Percentiles rank a stretch among this genome's conserved stretches.
Evolutionary conservation across 2,329 filamentous ascomycete species (phyloP).

Genomic region (Aspergillus neotritici): DNA sequence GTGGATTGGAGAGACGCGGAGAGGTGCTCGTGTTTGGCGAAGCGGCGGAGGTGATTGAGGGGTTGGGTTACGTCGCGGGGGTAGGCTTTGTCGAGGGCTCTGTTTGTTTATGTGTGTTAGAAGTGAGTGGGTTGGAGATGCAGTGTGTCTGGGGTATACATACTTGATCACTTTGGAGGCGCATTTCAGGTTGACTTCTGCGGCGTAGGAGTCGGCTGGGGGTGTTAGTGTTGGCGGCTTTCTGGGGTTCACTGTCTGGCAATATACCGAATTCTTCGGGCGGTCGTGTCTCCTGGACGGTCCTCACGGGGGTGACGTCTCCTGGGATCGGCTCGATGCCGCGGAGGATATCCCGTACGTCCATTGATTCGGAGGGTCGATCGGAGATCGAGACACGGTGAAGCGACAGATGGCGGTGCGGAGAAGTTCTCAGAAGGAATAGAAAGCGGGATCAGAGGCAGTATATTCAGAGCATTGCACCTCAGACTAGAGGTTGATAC

Average conservation of each 20-base stretch:
- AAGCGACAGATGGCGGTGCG: background rate
- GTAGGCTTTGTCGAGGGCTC: constrained; percentile 36
- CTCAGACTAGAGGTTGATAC: background rate
- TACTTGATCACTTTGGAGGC: constrained; percentile 43
- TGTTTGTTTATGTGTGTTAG: constrained; percentile 10
- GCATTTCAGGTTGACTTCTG: constrained; percentile 41
- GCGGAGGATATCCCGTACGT: constrained; percentile 18
- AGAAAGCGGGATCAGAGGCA: background rate
- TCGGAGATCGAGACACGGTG: background rate
- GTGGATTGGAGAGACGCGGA: constrained; percentile 24
- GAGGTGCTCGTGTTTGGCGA: constrained; percentile 32
- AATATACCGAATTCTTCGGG: constrained; percentile 38
- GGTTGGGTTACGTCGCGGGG: constrained; percentile 29
- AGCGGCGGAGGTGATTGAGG: constrained; percentile 38
- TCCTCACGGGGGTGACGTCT: constrained; percentile 36
- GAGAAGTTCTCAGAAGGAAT: background rate
- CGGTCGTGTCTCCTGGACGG: constrained; percentile 40
- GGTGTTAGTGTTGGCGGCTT: constrained; percentile 4
- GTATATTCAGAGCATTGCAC: background rate
- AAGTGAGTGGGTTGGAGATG: background rate
- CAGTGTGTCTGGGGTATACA: constrained; percentile 4
- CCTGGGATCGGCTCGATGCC: constrained; percentile 28
- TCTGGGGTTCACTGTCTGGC: too few relatives aligned
- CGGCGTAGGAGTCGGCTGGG: constrained; percentile 39
- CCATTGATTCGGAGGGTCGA: constrained; percentile 14